Conservation (phyloP, 108 stramenopile genomes). For the Conticribra guillardii region DNA sequence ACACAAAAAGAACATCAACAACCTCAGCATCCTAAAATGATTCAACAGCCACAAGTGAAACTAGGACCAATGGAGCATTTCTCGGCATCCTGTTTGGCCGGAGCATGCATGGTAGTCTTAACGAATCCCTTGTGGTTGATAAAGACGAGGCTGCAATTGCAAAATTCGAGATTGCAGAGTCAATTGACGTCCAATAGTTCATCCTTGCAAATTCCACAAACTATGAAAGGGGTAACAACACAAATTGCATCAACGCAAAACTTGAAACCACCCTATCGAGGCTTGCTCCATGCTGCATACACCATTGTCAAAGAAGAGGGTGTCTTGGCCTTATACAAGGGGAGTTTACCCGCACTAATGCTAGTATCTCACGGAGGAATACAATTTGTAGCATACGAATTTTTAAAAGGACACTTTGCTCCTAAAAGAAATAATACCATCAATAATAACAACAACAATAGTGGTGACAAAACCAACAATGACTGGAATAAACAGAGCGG, state of each 20-base stretch:
- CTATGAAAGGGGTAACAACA: too few relatives aligned
- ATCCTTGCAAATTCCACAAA: too few relatives aligned
- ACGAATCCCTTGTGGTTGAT: slow-evolving; percentile 99
- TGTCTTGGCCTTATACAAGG: slow-evolving; percentile 91
- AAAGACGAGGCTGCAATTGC: slow-evolving; percentile 97
- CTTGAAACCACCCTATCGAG: slow-evolving; percentile 70
- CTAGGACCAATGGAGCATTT: slow-evolving; percentile 77
- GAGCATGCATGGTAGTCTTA: slow-evolving; percentile 90
- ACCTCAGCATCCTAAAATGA: not conserved
- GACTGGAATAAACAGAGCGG: too few relatives aligned
- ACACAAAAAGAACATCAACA: not conserved
- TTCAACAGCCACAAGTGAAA: slow-evolving; percentile 3
- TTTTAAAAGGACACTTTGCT: slow-evolving; percentile 81
- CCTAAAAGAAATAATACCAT: not conserved
- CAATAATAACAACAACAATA: not conserved
- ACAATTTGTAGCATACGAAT: slow-evolving; percentile 97
- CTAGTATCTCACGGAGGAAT: slow-evolving; percentile 97
- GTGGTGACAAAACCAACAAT: too few relatives aligned
- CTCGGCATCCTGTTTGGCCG: slow-evolving; percentile 61
- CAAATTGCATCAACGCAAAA: slow-evolving; percentile 1
- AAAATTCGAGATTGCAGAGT: slow-evolving; percentile 58
- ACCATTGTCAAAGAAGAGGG: slow-evolving; percentile 95
- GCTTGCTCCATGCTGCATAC: slow-evolving; percentile 67
- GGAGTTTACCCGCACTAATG: slow-evolving; percentile 91
- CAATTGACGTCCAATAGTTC: slow-evolving; percentile 12